Evolutionary conservation across 306 rosid genomes (phyloP), one percentile per base, ranked within the genome.

Genomic region (Gillenia trifoliata): DNA sequence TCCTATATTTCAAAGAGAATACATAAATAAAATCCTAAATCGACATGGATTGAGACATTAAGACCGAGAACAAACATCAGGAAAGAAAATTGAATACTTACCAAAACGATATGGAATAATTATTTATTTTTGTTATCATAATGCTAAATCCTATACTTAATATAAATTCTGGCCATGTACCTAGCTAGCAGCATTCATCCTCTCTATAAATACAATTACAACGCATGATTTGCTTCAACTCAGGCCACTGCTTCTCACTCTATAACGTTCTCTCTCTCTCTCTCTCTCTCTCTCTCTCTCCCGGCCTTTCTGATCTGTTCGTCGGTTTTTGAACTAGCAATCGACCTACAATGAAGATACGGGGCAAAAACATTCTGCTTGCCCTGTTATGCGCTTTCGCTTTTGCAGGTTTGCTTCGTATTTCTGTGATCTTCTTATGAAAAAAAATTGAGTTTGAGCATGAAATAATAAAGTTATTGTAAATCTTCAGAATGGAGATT

Each of bases 361-460:
- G 76, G 71, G 77, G 61, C 29, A 67, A 30, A 54, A 76, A 23
- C 26, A 76, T 71, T 75, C 65, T 81, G 33, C 64, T 76, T 41
- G 30, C 81, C 59, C 28, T 78, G 28, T 31, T 76, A 28, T 70
- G 49, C 36, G 28, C 47, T 69, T 64, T 82, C 17, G 66, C 77
- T 33, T 55, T 61, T 31, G 31, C 74, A 79, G 86, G 85, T 82
- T 63, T 43, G 65, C 26, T 72, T 31, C 40, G 26, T 28, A 9
- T 8, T 63, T 1, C 15, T 31, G 19, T 19, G 66, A 30, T 67
- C 6, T 57, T 57, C 20, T 25, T 28, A 59, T 5, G 33, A 59
- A 59, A 5, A 26, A 11, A 5, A 26, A 11, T 11, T 23, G 30
- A 56, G 29, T 56, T 56, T 56, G 25, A 56, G 29, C 28, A 6